phyloP scores from a whole-genome alignment of 169 alveolate genomes.

The Plasmodium ovale region DNA sequence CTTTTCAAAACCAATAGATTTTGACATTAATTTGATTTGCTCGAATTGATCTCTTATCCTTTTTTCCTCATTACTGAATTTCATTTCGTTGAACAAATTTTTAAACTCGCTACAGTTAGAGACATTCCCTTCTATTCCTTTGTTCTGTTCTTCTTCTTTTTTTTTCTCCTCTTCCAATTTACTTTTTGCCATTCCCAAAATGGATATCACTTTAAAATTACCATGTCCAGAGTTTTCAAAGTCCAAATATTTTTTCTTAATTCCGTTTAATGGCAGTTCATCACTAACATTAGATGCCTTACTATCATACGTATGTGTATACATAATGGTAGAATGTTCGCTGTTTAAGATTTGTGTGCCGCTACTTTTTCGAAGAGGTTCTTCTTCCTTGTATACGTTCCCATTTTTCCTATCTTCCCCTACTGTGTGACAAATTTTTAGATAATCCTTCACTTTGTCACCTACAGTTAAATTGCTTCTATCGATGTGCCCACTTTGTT shows the following conservation, averaged over 20 bases:
- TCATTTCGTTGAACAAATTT: conserved; percentile 23
- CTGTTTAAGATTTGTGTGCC: background rate
- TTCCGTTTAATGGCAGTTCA: background rate
- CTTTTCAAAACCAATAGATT: conserved; percentile 4
- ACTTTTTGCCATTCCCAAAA: no score
- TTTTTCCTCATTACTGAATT: conserved; percentile 22
- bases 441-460: background rate
- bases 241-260: background rate
- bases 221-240: background rate
- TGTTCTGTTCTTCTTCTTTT: no score
- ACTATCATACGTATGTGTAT: background rate
- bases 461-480: background rate
- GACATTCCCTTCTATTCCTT: no score
- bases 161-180: no score
- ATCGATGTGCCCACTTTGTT: background rate
- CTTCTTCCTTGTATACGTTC: background rate
- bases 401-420: background rate
- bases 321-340: background rate
- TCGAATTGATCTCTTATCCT: conserved; percentile 47
- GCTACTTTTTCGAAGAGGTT: background rate
- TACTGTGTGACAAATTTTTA: background rate
- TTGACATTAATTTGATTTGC: conserved; percentile 37
- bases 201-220: background rate
- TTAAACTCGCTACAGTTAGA: no score
- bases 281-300: background rate